These are phyloP conservation scores for Cryptococcus sp. DNA, from an alignment of 1,284 basidiomycete species.

Conservation along the genomic window DNA sequence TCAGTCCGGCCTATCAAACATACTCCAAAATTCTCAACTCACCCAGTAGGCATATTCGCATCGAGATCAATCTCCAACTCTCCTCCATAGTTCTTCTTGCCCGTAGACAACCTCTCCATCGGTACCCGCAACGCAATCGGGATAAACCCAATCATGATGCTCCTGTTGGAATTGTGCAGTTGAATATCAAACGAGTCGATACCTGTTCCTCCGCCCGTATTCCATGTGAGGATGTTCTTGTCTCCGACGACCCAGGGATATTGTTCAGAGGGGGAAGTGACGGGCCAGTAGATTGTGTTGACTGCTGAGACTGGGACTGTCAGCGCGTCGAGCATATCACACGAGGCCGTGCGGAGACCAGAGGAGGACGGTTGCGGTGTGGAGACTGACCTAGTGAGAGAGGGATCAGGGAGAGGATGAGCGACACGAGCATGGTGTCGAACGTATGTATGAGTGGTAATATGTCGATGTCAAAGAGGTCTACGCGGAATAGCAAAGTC, in stretches of 20 bases:
- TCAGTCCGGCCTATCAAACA: background rate
- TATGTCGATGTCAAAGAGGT: background rate
- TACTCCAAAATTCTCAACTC: conserved; percentile 4
- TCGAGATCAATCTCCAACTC: conserved; percentile 42
- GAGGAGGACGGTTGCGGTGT: background rate
- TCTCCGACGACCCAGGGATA: conserved; percentile 43
- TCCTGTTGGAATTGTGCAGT: conserved; percentile 40
- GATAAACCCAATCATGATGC: conserved; percentile 41
- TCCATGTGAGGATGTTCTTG: conserved; percentile 41
- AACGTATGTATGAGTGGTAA: background rate
- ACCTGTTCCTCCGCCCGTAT: conserved; percentile 40
- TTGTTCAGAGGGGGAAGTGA: conserved; percentile 27
- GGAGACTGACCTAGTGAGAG: conserved; percentile 16
- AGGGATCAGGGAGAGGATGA: conserved; percentile 15
- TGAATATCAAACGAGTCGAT: conserved; percentile 43
- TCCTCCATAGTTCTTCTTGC: conserved; percentile 40
- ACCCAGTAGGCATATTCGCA: conserved; percentile 32
- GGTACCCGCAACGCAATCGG: conserved; percentile 41
- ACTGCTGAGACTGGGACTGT: conserved; percentile 16
- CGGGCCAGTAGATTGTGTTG: conserved; percentile 44
- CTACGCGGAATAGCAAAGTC: too few species aligned
- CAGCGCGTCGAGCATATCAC: background rate
- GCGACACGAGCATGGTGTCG: conserved; percentile 11
- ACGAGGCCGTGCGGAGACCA: too few species aligned
- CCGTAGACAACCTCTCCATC: conserved; percentile 28